These are phyloP conservation scores for Trichoderma lentiforme DNA, from an alignment of 2,329 filamentous ascomycete species.

Conservation along the genomic window DNA sequence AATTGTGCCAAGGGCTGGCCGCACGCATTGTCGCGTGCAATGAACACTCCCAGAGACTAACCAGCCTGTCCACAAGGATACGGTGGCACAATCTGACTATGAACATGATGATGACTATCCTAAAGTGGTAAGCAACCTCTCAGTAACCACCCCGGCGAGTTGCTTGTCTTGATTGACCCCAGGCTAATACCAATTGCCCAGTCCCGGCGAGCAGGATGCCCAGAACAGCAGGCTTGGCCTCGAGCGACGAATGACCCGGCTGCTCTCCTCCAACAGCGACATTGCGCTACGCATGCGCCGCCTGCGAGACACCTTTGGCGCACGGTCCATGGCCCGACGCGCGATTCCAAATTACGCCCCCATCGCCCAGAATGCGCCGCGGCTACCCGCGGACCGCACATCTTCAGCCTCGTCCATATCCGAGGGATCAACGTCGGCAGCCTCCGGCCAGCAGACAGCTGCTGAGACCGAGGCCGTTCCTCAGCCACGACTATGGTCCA, in stretches of 20 bases:
- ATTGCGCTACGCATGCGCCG: slow-evolving; percentile 33
- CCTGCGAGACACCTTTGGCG: slow-evolving; percentile 25
- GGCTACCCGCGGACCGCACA: slow-evolving; percentile 18
- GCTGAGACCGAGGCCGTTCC: slow-evolving; percentile 8
- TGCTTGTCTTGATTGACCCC: neutral
- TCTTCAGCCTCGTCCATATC: slow-evolving; percentile 20
- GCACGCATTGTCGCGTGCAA: slow-evolving; percentile 15
- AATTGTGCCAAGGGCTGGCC: neutral
- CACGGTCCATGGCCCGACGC: slow-evolving; percentile 18
- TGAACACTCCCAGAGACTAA: neutral
- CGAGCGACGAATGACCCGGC: slow-evolving; percentile 32
- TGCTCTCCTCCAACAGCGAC: slow-evolving; percentile 35
- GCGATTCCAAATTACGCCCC: slow-evolving; percentile 21
- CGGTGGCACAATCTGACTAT: slow-evolving; percentile 40
- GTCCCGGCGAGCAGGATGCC: slow-evolving; percentile 36
- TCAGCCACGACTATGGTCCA: slow-evolving; percentile 23
- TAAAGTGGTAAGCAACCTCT: slow-evolving; percentile 34
- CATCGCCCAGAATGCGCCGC: slow-evolving; percentile 17
- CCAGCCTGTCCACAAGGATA: slow-evolving; percentile 31
- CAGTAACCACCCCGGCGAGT: neutral
- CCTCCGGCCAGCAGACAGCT: neutral
- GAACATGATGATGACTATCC: slow-evolving; percentile 39
- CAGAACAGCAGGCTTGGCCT: slow-evolving; percentile 35
- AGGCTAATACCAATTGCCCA: slow-evolving; percentile 17
- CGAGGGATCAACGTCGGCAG: slow-evolving; percentile 5